Conservation (phyloP, 495 filamentous ascomycete genomes). For the Cudoniella acicularis region DNA sequence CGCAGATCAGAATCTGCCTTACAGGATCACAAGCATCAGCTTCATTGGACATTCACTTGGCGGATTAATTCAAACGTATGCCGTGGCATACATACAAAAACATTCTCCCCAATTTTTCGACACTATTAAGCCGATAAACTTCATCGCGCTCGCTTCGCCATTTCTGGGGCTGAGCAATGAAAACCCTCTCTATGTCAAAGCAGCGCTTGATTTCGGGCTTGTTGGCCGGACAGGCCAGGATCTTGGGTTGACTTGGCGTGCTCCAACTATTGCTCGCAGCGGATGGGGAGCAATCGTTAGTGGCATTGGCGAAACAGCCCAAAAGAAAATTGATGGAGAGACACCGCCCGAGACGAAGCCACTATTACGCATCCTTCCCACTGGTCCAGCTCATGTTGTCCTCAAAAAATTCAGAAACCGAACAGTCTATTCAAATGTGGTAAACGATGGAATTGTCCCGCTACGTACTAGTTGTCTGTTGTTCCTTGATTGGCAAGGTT, state of each 20-base stretch:
- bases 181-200: slow-evolving; percentile 94
- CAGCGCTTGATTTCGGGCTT: slow-evolving; percentile 92
- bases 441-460: slow-evolving; percentile 97
- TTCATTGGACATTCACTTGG: slow-evolving; percentile 94
- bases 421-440: slow-evolving; percentile 94
- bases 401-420: slow-evolving; percentile 84
- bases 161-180: slow-evolving; percentile 95
- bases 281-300: slow-evolving; percentile 86
- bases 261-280: slow-evolving; percentile 75
- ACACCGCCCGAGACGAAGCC: slow-evolving; percentile 80
- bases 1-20: slow-evolving; percentile 52
- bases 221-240: slow-evolving; percentile 95
- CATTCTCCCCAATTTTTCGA: slow-evolving; percentile 91
- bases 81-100: slow-evolving; percentile 95
- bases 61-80: slow-evolving; percentile 89
- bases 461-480: slow-evolving; percentile 89
- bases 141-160: slow-evolving; percentile 85
- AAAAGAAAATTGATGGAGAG: slow-evolving; percentile 60
- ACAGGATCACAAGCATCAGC: slow-evolving; percentile 91
- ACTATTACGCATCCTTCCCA: slow-evolving; percentile 83
- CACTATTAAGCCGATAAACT: slow-evolving; percentile 83
- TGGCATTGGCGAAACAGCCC: slow-evolving; percentile 63
- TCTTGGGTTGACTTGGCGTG: slow-evolving; percentile 88
- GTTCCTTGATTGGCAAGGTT: slow-evolving; percentile 95
- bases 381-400: slow-evolving; percentile 85